Evolutionary conservation across 2,329 filamentous ascomycete species (phyloP).

Genomic region (Epichloe bromicola): DNA sequence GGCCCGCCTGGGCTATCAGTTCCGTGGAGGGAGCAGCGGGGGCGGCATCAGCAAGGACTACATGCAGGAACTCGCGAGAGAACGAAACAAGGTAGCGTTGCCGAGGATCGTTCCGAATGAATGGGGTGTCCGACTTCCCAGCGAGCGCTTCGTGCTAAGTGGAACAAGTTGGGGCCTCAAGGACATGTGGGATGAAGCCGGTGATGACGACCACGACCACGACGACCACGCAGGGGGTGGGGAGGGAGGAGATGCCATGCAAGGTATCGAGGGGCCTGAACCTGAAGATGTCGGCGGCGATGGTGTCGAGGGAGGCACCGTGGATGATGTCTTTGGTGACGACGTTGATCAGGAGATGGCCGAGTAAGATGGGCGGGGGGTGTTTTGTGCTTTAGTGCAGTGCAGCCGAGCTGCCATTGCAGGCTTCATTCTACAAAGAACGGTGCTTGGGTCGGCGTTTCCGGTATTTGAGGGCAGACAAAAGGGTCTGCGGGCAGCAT

Average conservation of each 20-base stretch:
- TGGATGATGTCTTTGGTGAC: constrained; percentile 42
- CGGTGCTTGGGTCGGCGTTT: constrained; percentile 5
- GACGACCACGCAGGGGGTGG: constrained; percentile 31
- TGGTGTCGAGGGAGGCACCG: constrained; percentile 34
- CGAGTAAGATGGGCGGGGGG: constrained; percentile 21
- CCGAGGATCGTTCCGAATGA: constrained; percentile 50
- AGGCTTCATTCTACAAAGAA: neutral
- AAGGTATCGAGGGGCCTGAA: constrained; percentile 29
- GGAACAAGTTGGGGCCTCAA: constrained; percentile 52
- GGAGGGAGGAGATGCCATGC: constrained; percentile 34
- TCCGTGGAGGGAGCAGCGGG: constrained; percentile 40
- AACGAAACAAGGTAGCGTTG: constrained; percentile 54
- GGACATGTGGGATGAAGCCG: constrained; percentile 42
- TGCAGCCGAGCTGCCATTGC: neutral
- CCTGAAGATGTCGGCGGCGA: constrained; percentile 32
- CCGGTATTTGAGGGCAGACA: constrained; percentile 3
- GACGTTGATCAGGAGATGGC: constrained; percentile 46
- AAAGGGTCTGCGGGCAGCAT: neutral
- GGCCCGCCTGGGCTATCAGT: constrained; percentile 55
- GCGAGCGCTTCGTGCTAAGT: constrained; percentile 55
- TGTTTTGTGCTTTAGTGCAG: neutral
- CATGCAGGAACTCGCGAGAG: constrained; percentile 58
- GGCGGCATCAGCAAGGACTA: constrained; percentile 59
- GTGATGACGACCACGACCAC: constrained; percentile 28
- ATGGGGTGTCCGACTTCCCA: constrained; percentile 54